A percentile compares a stretch with the other conserved stretches of the same genome.
Evolutionary conservation across 2,329 filamentous ascomycete genomes (phyloP).

Genomic region (Lasiodiplodia sp.): DNA sequence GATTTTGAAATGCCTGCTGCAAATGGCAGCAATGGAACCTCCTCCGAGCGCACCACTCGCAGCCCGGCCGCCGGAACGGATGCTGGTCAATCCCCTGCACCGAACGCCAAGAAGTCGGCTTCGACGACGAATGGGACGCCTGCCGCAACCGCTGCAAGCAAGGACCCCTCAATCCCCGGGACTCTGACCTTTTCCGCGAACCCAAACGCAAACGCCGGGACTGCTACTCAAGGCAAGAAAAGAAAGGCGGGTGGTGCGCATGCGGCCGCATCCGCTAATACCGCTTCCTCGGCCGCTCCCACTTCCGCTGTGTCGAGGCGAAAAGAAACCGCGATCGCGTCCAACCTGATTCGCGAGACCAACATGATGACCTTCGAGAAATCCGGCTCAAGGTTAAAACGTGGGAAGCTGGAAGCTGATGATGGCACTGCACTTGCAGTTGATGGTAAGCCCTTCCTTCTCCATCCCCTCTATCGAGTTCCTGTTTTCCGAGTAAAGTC

Average conservation of each 20-base stretch:
- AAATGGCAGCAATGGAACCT: slow-evolving; percentile 66
- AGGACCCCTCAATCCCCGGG: slow-evolving; percentile 58
- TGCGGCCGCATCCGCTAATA: slow-evolving; percentile 14
- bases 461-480: background rate
- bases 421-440: slow-evolving; percentile 83
- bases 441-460: slow-evolving; percentile 73
- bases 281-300: slow-evolving; percentile 35
- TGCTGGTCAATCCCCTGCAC: slow-evolving; percentile 40
- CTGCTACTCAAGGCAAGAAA: slow-evolving; percentile 29
- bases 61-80: slow-evolving; percentile 42
- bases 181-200: slow-evolving; percentile 66
- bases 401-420: slow-evolving; percentile 78
- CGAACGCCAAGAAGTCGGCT: slow-evolving; percentile 48
- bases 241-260: slow-evolving; percentile 24
- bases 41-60: slow-evolving; percentile 50
- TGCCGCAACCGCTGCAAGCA: slow-evolving; percentile 42
- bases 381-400: slow-evolving; percentile 52
- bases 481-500: background rate
- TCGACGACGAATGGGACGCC: slow-evolving; percentile 47
- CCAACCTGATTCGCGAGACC: slow-evolving; percentile 64
- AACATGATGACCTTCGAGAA: slow-evolving; percentile 91
- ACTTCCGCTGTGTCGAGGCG: slow-evolving; percentile 47
- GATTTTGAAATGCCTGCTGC: slow-evolving; percentile 76
- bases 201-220: slow-evolving; percentile 42
- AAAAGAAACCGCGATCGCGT: slow-evolving; percentile 47